Conservation (phyloP, 2,329 filamentous ascomycete species). For the Ophiocordyceps camponoti-floridani region DNA sequence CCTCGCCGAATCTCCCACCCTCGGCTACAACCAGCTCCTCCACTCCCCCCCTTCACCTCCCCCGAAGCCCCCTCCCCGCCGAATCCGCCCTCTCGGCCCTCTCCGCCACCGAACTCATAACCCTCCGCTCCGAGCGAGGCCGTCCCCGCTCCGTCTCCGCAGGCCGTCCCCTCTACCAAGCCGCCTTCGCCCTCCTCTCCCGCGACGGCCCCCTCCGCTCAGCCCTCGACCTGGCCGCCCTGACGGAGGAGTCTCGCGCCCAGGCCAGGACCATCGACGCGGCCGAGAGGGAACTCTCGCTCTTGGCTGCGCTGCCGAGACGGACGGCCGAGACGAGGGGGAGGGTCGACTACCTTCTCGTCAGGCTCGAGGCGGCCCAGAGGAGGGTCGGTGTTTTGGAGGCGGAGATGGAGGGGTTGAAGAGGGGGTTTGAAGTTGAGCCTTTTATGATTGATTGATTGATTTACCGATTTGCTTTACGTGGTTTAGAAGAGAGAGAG, state of each 20-base stretch:
- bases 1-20: constrained; percentile 46
- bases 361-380: constrained; percentile 59
- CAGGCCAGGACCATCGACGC: constrained; percentile 63
- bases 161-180: constrained; percentile 71
- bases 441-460: background rate
- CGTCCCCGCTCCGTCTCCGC: constrained; percentile 62
- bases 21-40: constrained; percentile 76
- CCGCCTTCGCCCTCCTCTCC: constrained; percentile 59
- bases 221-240: constrained; percentile 52
- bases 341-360: constrained; percentile 53
- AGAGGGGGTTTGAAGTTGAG: background rate
- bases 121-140: constrained; percentile 53
- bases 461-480: background rate
- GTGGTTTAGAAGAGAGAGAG: background rate
- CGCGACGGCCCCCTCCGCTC: constrained; percentile 56
- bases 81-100: constrained; percentile 65
- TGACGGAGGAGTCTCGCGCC: constrained; percentile 50
- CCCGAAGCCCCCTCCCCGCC: constrained; percentile 26
- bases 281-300: constrained; percentile 56
- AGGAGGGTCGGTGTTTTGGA: constrained; percentile 58
- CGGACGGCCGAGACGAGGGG: constrained; percentile 50
- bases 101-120: constrained; percentile 72
- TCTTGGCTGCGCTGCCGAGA: constrained; percentile 52
- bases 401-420: constrained; percentile 38
- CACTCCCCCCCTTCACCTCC: constrained; percentile 39